Conservation (phyloP, 202 grass and related monocot genomes). For the Schoenoplectus triqueter region DNA sequence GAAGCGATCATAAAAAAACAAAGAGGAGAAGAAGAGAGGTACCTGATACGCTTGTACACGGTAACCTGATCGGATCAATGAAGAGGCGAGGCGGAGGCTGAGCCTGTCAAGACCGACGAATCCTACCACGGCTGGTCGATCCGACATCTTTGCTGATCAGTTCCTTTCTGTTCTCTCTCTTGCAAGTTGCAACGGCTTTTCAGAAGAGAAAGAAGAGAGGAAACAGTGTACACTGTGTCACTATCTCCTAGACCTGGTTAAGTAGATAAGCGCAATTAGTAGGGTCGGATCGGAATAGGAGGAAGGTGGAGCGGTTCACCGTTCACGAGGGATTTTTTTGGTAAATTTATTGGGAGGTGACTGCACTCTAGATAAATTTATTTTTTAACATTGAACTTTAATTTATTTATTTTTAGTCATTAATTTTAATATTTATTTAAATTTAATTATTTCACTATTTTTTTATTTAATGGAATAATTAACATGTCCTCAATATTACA, state of each 20-base stretch:
- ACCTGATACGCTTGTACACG: conserved; percentile 46
- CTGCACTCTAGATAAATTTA: no score
- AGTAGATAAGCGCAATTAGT: neutral
- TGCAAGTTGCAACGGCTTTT: neutral
- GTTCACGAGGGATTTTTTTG: no score
- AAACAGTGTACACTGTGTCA: neutral
- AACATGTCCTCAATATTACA: no score
- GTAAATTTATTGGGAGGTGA: no score
- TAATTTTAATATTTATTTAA: no score
- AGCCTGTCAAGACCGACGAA: conserved; percentile 70
- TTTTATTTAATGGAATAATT: no score
- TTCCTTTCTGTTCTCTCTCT: neutral
- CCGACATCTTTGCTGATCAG: neutral
- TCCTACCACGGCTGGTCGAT: conserved; percentile 40
- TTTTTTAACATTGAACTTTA: no score
- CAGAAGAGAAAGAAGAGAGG: neutral
- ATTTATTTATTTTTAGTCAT: no score
- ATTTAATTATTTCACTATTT: no score
- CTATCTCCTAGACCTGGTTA: neutral
- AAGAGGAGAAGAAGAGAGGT: neutral
- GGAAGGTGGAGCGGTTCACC: neutral
- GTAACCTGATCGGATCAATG: conserved; percentile 63
- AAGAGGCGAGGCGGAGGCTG: conserved; percentile 55
- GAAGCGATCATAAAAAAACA: neutral
- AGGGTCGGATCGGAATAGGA: neutral